Conservation (phyloP, 1,284 basidiomycete genomes). For the Moesziomyces parantarcticus region DNA sequence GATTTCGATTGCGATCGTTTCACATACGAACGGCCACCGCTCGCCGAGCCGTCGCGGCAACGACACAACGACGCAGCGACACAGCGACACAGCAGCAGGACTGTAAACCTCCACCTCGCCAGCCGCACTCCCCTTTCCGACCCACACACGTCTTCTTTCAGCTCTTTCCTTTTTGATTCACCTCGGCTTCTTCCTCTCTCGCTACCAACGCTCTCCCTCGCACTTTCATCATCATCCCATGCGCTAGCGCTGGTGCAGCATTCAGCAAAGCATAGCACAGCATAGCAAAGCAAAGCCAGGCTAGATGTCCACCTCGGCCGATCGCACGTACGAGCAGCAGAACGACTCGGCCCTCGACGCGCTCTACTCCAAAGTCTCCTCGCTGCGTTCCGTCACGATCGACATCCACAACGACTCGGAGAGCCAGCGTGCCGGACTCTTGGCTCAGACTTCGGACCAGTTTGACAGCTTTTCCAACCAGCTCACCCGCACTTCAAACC, state of each 20-base stretch:
- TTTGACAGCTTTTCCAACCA: slow-evolving; percentile 45
- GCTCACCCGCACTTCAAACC: slow-evolving; percentile 48
- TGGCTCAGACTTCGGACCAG: slow-evolving; percentile 48
- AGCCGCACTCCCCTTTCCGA: neutral
- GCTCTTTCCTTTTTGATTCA: neutral
- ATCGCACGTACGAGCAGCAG: slow-evolving; percentile 62
- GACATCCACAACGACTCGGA: slow-evolving; percentile 64
- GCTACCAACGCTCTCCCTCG: neutral
- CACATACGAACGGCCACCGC: too few species aligned
- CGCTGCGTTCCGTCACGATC: slow-evolving; percentile 59
- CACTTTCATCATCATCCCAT: neutral
- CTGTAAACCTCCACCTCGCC: neutral
- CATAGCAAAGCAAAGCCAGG: slow-evolving; percentile 7
- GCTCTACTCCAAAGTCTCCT: slow-evolving; percentile 59
- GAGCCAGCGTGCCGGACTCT: slow-evolving; percentile 41
- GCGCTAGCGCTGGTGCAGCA: neutral
- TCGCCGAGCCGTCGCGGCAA: too few species aligned
- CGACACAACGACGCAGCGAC: too few species aligned
- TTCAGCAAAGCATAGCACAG: neutral
- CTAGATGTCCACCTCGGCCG: slow-evolving; percentile 53
- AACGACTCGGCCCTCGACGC: slow-evolving; percentile 61
- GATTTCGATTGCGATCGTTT: neutral
- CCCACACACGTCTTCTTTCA: too few species aligned
- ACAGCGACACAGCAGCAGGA: too few species aligned
- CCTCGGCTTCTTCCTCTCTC: neutral